phyloP scores from a whole-genome alignment of 306 rosid genomes.

The Lagenaria siceraria region DNA sequence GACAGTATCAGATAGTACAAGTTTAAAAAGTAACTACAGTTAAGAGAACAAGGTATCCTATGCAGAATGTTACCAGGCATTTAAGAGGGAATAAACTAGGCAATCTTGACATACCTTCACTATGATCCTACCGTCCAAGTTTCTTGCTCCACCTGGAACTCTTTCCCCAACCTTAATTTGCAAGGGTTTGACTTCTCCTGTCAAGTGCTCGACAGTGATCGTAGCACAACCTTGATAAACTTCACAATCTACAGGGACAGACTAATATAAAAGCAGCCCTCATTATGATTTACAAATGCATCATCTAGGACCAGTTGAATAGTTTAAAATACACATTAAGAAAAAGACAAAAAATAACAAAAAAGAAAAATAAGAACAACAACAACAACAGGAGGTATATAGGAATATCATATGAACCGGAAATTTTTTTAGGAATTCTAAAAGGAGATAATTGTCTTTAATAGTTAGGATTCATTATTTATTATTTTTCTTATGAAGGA shows the following conservation, averaged over 20 bases:
- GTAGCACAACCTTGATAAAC: slow-evolving; percentile 90
- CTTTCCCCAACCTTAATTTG: slow-evolving; percentile 78
- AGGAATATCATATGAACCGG: background rate
- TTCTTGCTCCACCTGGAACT: slow-evolving; percentile 98
- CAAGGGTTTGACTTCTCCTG: slow-evolving; percentile 91
- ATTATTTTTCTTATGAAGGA: background rate
- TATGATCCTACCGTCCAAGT: slow-evolving; percentile 88
- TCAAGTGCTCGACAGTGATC: slow-evolving; percentile 87
- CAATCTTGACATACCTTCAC: slow-evolving; percentile 50
- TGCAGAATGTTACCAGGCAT: background rate
- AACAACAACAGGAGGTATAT: background rate
- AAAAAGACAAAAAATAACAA: background rate
- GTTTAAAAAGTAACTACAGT: background rate
- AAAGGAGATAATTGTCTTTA: background rate
- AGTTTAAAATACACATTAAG: too few species aligned
- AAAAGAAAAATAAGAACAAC: too few species aligned
- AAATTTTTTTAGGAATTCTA: background rate
- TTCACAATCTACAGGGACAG: slow-evolving; percentile 99
- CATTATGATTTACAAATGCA: slow-evolving; percentile 33
- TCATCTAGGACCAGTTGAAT: background rate
- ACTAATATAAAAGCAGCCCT: slow-evolving; percentile 78
- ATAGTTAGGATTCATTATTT: background rate
- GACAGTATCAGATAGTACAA: background rate
- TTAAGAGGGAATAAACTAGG: background rate
- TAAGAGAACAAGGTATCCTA: background rate